phyloP scores from a whole-genome alignment of 2,329 filamentous ascomycete species.

The Drechslera avenae region DNA sequence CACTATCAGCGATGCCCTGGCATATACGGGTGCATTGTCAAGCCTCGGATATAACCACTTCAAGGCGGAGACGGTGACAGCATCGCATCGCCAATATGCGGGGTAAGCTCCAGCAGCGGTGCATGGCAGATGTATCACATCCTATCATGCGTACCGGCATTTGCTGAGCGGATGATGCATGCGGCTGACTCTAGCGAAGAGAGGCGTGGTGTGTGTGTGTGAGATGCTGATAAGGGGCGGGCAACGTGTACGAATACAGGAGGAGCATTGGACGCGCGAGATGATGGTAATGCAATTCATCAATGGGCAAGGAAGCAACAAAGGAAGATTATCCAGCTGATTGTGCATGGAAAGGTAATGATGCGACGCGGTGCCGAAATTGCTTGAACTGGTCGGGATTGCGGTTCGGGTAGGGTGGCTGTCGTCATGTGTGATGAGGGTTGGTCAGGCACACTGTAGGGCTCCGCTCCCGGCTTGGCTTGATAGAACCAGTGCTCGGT shows the following conservation, averaged over 20 bases:
- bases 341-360: neutral
- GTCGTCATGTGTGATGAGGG: neutral
- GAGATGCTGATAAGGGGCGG: no score
- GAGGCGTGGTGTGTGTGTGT: no score
- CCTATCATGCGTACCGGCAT: no score
- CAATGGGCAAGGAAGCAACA: no score
- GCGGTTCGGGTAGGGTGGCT: neutral
- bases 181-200: no score
- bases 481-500: neutral
- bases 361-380: neutral
- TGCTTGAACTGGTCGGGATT: neutral
- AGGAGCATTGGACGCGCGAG: no score
- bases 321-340: no score
- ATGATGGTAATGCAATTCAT: no score
- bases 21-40: constrained; percentile 9
- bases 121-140: no score
- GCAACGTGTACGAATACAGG: no score
- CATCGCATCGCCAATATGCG: constrained; percentile 11
- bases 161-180: no score
- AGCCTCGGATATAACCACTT: constrained; percentile 18
- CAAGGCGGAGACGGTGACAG: constrained; percentile 10
- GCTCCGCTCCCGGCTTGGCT: constrained; percentile 8
- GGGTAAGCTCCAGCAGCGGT: constrained; percentile 11
- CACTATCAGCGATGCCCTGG: neutral
- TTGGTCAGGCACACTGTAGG: constrained; percentile 5